Base-by-base conservation (phyloP, 805 yeast genomes). In the Schwanniomyces sp. region DNA sequence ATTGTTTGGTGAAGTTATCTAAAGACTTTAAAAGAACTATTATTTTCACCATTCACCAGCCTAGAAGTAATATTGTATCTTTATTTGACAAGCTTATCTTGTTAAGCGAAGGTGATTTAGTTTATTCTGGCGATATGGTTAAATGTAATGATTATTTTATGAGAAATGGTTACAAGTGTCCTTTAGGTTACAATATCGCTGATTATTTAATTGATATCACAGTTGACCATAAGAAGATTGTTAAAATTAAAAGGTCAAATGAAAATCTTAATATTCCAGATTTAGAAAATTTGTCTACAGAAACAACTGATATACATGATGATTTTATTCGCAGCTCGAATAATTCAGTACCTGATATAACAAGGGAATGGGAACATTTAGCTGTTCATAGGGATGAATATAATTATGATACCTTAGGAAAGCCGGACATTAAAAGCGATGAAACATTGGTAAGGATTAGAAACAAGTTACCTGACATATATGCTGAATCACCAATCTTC, bases 41-140 rank as follows among this genome's bases (percentile, higher is more conserved):
- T 42, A 81, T 94, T 1, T 86, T 94, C 63, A 90, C 99, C 0
- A 94, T 94, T 54, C 99, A 94, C 69, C 99, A 94, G 63, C 99
- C 99, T 9, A 79, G 99, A 60, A 88, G 97, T 48, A 94, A 94
- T 61, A 92, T 94, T 63, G 97, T 94, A 29, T 85, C 96, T 0
- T 69, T 89, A 48, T 94, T 94, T 66, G 97, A 92, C 61, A 85
- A 85, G 57, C 76, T 94, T 42, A 66, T 92, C 1, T 71, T 94
- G 43, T 74, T 94, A 45, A 86, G 96, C 24, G 86, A 86, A 52
- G 98, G 99, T 50, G 83, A 84, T 53, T 71, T 90, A 63, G 85
- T 91, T 2, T 94, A 87, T 61, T 88, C 96, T 0, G 99, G 99
- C 14, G 83, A 81, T n/a, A 85, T 86, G 78, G 69, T 75, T 6